Evolutionary conservation across 2,329 filamentous ascomycete genomes (phyloP), one percentile per base, ranked within the genome.

Genomic region (Xylaria sp.): DNA sequence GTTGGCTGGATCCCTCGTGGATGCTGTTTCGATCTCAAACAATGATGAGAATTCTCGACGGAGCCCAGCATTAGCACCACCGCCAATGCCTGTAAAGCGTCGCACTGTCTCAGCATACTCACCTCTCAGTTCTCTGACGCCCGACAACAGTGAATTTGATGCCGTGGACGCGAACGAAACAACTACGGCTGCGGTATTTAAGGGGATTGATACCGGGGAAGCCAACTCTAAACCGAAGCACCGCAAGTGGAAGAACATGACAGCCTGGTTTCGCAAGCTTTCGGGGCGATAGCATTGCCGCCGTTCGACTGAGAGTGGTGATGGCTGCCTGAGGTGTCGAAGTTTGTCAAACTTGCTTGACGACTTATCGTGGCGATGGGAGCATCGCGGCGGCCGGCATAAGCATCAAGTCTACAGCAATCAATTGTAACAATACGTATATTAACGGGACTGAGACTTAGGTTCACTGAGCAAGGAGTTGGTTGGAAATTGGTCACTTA

Each of bases 211-310:
- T 33, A 23, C 4, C 6, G 21, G 31, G 12, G 53, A 60, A 19
- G 6, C 14, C 17, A 21, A 14, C 46, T n/a, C 52, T 15, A 69
- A 64, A 37, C 17, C 47, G 3, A 66, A 65, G 42, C 69, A 71
- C 14, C 68, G 67, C 38, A 73, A 63, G 42, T 75, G 72, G 71
- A 75, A 69, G 61, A 73, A 60, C 57, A 66, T 77, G 62, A 52
- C 71, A 45, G 69, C 70, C 21, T 77, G 75, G 75, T 67, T 77
- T 55, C 73, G 71, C 21, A 73, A 69, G 55, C 57, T 75, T 11
- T 71, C 71, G 25, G 71, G 68, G 65, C 74, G 72, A 61, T 76
- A 76, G 71, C 46, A 62, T 54, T 66, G 69, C 61, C 61, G 17
- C 38, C 55, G 52, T 46, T 6, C 17, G 60, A 40, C 21, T 17